Evolutionary conservation across 192 early-diverging fungal species (phyloP), one percentile per base, ranked within the genome.

Genomic region (Backusella psychrophila): DNA sequence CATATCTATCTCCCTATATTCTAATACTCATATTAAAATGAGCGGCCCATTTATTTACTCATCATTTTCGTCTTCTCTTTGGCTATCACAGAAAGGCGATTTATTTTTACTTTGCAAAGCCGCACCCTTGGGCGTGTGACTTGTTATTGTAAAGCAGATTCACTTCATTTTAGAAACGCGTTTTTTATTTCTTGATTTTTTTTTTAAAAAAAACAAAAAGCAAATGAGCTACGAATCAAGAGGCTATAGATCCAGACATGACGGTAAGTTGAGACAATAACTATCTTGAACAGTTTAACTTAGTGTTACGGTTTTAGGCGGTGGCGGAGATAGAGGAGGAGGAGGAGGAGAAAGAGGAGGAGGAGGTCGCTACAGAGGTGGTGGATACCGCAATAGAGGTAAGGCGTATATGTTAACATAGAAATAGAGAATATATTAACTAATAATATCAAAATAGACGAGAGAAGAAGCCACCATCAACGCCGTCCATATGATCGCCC

Each of bases 401-500:
- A 72, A 29, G 26, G 2, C 23, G 26, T n/a, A 71, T 63, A 52
- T 17, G 23, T 6, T 9, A 46, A n/a, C 36, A 29, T 66, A 75
- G 3, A 52, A 8, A 38, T 7, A 29, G 6, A 56, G 52, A 41
- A 4, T 17, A 31, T 21, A 17, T 41, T 66, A 65, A 36, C 42
- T 21, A 6, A 34, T 39, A 75, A 15, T 26, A 39, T 39, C 38
- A 33, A 52, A 34, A 67, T 52, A 73, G 63, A 73, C 14, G 63
- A 72, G 3, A 42, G 72, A 67, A 73, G 73, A 74, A 33, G 41
- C 38, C 56, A 81, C 17, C 36, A 74, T 19, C 74, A 75, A 49
- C 65, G 63, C 1, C 72, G 76, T 19, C 73, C 78, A 21, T 77
- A 77, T 52, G 76, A 77, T 66, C 69, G 76, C 17, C 70, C 52